Evolutionary conservation across 306 rosid genomes (phyloP), one percentile per base, ranked within the genome.

Genomic region (Neltuma alba): DNA sequence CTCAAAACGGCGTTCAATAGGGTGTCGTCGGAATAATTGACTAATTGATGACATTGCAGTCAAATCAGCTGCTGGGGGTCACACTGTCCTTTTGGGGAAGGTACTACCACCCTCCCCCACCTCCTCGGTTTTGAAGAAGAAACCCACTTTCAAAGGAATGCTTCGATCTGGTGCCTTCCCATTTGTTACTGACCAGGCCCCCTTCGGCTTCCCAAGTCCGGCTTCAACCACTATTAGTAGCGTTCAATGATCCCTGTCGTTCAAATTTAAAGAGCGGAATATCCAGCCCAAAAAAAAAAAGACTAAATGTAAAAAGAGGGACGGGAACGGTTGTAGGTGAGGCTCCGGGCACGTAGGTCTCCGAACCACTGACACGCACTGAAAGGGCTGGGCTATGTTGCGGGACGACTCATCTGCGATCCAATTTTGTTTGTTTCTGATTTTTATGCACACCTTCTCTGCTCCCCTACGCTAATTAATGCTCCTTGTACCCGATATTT

Each of bases 21-120:
- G 74, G 86, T 68, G 85, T 40, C 55, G 87, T 85, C 37, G 83
- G 70, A 81, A 89, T 86, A 75, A 70, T 85, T 80, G 86, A 89
- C 83, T 77, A 47, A 37, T 25, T 60, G 61, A 84, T 74, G 70
- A 60, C 76, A n/a, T n/a, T n/a, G n/a, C n/a, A 70, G 73, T 69
- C 82, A 70, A 66, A 60, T 33, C 36, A 33, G 4, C 36, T 33
- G 36, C 36, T n/a, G 23, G 25, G 2, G 6, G 76, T 23, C 27
- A 27, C 41, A 9, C 1, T 70, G 69, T 79, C 14, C 79, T 86
- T 89, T 86, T 79, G 69, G 88, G 89, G 20, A 86, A 82, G 86
- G 88, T 76, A 81, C 83, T 79, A n/a, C 36, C 36, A 1, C 77
- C 4, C 70, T 13, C 72, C 52, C 55, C 28, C 18, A 0, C 42